Conservation (phyloP, 2,329 filamentous ascomycete genomes). For the Penicillium palitans region DNA sequence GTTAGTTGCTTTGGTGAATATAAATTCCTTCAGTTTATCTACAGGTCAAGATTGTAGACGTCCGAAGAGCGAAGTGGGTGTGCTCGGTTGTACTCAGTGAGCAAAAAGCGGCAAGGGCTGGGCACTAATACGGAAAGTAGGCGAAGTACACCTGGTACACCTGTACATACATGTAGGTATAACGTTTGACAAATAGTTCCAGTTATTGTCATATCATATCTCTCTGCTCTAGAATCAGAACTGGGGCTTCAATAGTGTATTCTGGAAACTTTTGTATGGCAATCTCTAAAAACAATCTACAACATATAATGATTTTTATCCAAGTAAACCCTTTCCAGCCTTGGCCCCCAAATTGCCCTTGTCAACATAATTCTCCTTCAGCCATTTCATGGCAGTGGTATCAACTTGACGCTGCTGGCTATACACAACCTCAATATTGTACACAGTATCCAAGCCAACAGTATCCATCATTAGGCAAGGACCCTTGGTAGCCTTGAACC, state of each 20-base stretch:
- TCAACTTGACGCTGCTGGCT: constrained; percentile 9
- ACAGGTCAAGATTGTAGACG: too few species aligned
- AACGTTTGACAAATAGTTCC: neutral
- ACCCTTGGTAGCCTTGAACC: constrained; percentile 22
- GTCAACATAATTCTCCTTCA: constrained; percentile 21
- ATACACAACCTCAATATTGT: constrained; percentile 24
- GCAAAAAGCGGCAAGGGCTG: too few species aligned
- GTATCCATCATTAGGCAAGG: constrained; percentile 27
- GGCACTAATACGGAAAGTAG: too few species aligned
- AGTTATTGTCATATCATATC: neutral
- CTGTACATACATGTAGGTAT: neutral
- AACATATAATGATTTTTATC: neutral
- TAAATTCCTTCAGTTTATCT: too few species aligned
- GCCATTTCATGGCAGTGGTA: constrained; percentile 18
- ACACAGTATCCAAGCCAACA: constrained; percentile 26
- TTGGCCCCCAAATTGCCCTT: constrained; percentile 24
- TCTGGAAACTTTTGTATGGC: neutral
- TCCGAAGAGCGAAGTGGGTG: too few species aligned
- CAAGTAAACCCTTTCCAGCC: constrained; percentile 17
- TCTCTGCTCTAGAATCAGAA: too few species aligned
- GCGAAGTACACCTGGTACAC: too few species aligned
- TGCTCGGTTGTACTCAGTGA: too few species aligned
- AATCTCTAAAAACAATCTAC: neutral
- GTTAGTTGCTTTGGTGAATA: too few species aligned
- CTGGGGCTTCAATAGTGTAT: neutral